Evolutionary conservation across 176 grass and related monocot species (phyloP), one percentile per base, ranked within the genome.

Genomic region (Hsuehochloa calcarea): DNA sequence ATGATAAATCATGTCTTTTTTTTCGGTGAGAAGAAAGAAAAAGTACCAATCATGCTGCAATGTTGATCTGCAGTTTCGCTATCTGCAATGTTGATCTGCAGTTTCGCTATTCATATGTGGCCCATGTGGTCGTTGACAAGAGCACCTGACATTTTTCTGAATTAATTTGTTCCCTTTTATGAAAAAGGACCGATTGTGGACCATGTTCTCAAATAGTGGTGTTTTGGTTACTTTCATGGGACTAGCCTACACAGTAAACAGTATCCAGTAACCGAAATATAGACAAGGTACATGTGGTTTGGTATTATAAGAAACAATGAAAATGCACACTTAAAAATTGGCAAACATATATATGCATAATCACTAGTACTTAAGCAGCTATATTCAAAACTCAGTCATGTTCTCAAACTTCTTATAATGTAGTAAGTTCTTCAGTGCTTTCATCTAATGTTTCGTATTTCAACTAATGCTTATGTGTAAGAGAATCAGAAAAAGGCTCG

Each of bases 311-410:
- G 72, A 83, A 56, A 66, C 31, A 31, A 76, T 65, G 72, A 41
- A 77, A 41, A 65, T 67, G 8, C 61, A 67, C 2, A 12, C 29
- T 63, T 40, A 75, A 41, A 41, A 72, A 34, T 60, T 72, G 54
- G 26, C 19, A 83, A 83, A 50, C 44, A 16, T 44, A 34, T 51
- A 45, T 19, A 63, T 84, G 69, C 71, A 54, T 54, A 69, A 31
- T 62, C 37, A 37, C 56, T 74, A 41, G 16, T 72, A 61, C 35
- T 22, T 60, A 22, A 2, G 35, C 65, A 67, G 69, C 77, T 31
- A 23, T 77, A 4, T 69, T 83, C 63, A 44, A 50, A 2, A 74
- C 31, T 43, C 0, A 49, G 31, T 85, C 11, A 58, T 35, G 69
- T 38, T 71, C 8, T 47, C 38, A 54, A 47, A 39, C 64, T 47